A percentile compares a stretch with the other conserved stretches of the same genome.
phyloP scores from a whole-genome alignment of 805 yeast species.

The Candida chilensis region DNA sequence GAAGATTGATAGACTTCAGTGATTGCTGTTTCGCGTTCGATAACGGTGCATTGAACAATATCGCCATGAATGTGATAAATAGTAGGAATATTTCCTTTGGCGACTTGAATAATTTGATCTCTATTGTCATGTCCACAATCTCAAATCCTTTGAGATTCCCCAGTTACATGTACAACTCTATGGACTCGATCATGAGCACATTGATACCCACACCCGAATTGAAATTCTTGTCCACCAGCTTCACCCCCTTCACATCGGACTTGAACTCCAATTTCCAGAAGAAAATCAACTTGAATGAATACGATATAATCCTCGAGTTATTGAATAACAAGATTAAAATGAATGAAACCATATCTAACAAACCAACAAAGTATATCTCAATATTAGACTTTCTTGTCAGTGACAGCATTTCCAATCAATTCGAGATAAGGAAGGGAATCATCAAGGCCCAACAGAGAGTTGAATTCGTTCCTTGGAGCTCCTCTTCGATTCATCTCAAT shows the following conservation, averaged over 20 bases:
- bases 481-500: constrained; percentile 72
- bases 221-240: constrained; percentile 67
- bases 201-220: constrained; percentile 80
- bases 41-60: constrained; percentile 70
- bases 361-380: constrained; percentile 47
- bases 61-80: constrained; percentile 57
- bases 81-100: constrained; percentile 56
- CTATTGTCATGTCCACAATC: constrained; percentile 75
- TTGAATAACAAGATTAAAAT: constrained; percentile 71
- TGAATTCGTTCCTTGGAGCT: constrained; percentile 79
- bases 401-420: constrained; percentile 46
- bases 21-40: constrained; percentile 89
- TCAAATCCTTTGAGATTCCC: constrained; percentile 90
- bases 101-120: constrained; percentile 77
- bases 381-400: constrained; percentile 63
- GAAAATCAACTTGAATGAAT: constrained; percentile 64
- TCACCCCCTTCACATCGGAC: constrained; percentile 70
- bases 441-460: constrained; percentile 57
- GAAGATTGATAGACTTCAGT: constrained; percentile 73
- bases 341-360: constrained; percentile 37
- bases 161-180: constrained; percentile 79
- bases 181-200: constrained; percentile 73
- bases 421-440: constrained; percentile 63
- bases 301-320: constrained; percentile 78
- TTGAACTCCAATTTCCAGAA: constrained; percentile 50